Evolutionary conservation across 2,329 filamentous ascomycete species (phyloP).

Genomic region (Neonectria faginata): DNA sequence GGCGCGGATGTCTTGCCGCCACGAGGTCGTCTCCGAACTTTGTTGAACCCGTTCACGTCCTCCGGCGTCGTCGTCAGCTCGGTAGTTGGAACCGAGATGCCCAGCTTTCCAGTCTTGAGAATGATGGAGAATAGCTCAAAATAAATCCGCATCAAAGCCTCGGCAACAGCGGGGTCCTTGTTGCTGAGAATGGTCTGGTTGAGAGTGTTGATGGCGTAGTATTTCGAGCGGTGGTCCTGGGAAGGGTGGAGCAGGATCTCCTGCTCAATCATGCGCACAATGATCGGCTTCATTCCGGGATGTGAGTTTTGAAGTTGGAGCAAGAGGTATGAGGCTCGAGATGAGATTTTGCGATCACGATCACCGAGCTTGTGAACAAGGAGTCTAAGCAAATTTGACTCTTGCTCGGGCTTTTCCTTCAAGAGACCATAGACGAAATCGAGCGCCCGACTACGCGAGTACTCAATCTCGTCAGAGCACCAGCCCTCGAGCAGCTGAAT

Average conservation of each 20-base stretch:
- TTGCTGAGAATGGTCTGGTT: conserved; percentile 94
- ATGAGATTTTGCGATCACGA: conserved; percentile 94
- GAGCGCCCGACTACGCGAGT: conserved; percentile 86
- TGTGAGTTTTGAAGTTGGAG: conserved; percentile 90
- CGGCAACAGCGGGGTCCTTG: conserved; percentile 84
- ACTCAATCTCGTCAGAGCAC: conserved; percentile 96
- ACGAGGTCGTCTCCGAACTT: conserved; percentile 44
- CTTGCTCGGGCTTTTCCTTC: conserved; percentile 96
- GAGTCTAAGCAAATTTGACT: conserved; percentile 90
- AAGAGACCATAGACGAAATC: conserved; percentile 93
- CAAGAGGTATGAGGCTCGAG: conserved; percentile 91
- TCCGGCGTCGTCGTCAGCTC: conserved; percentile 55
- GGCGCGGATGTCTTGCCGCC: conserved; percentile 36
- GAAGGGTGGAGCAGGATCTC: conserved; percentile 89
- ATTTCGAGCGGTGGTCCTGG: conserved; percentile 89
- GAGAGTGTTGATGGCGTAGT: conserved; percentile 95
- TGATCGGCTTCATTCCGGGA: conserved; percentile 91
- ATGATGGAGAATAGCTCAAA: conserved; percentile 89
- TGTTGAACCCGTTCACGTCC: conserved; percentile 23
- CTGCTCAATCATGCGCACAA: conserved; percentile 86
- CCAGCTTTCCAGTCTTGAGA: conserved; percentile 70
- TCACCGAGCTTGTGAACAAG: conserved; percentile 98
- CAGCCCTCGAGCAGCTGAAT: conserved; percentile 91
- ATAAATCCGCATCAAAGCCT: conserved; percentile 87
- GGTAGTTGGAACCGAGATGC: conserved; percentile 57